These are phyloP conservation scores for Magnolia changhungtana DNA, from an alignment of 164 flowering plant genomes.

Conservation along the genomic window DNA sequence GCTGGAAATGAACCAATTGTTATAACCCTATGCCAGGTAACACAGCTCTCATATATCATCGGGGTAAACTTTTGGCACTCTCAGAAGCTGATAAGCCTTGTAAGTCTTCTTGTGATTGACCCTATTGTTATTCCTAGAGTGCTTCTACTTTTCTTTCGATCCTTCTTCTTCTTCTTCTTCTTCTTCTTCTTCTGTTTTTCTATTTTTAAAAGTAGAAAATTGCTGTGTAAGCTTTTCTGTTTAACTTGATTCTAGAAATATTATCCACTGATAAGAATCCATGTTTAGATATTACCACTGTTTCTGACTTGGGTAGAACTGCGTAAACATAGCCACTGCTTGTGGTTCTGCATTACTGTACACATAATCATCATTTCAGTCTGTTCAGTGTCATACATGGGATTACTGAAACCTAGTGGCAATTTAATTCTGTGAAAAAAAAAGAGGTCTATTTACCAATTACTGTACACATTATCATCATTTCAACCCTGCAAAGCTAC, in stretches of 20 bases:
- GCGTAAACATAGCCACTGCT: not conserved
- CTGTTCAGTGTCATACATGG: not conserved
- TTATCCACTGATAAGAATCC: not conserved
- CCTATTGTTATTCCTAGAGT: not conserved
- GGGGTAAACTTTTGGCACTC: slow-evolving; percentile 86
- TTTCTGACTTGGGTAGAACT: not conserved
- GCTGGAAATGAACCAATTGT: slow-evolving; percentile 9
- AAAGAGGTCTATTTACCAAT: not conserved
- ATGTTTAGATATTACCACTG: not conserved
- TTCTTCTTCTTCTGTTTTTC: too few species aligned
- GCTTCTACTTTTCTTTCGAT: not conserved
- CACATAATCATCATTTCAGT: too few species aligned
- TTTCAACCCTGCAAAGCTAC: too few species aligned
- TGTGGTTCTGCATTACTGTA: not conserved
- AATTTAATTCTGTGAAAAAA: not conserved
- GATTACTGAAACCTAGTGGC: not conserved
- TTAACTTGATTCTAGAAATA: not conserved
- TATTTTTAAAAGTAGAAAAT: too few species aligned
- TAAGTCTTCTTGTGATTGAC: slow-evolving; percentile 30
- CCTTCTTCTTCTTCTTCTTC: not conserved
- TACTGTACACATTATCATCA: not conserved
- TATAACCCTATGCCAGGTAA: slow-evolving; percentile 50
- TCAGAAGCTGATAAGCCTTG: slow-evolving; percentile 91
- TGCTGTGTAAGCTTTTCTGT: not conserved
- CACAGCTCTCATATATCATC: slow-evolving; percentile 86